Conservation (phyloP, 495 filamentous ascomycete species). For the Aspergillus wentii region DNA sequence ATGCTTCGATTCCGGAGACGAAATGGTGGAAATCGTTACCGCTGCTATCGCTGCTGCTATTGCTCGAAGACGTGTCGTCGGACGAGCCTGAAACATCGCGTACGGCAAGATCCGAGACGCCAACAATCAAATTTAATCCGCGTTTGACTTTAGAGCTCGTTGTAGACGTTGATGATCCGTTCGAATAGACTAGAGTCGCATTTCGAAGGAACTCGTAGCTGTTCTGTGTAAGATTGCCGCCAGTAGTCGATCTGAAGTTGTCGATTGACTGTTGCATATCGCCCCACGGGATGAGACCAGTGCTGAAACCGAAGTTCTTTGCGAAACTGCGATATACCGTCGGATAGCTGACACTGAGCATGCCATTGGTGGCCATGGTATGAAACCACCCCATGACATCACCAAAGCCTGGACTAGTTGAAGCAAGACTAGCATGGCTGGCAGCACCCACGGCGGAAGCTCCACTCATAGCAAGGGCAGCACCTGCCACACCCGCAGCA, state of each 20-base stretch:
- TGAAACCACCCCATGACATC: constrained; percentile 92
- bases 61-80: constrained; percentile 29
- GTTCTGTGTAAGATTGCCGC: constrained; percentile 78
- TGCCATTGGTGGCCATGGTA: constrained; percentile 88
- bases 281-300: constrained; percentile 78
- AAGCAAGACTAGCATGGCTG: constrained; percentile 57
- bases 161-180: constrained; percentile 40
- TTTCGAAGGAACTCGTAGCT: constrained; percentile 72
- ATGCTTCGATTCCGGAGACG: constrained; percentile 68
- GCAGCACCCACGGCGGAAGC: constrained; percentile 65
- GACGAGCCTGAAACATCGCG: constrained; percentile 45
- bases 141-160: constrained; percentile 48
- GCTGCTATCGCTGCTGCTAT: constrained; percentile 11
- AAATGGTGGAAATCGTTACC: constrained; percentile 34
- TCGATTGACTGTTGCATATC: constrained; percentile 81
- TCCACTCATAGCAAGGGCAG: constrained; percentile 70
- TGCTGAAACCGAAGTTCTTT: constrained; percentile 91
- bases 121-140: constrained; percentile 42
- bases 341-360: constrained; percentile 87
- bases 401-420: constrained; percentile 75
- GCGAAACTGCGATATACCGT: constrained; percentile 80
- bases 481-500: constrained; percentile 83
- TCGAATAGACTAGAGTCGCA: constrained; percentile 61
- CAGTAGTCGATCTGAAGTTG: constrained; percentile 71
- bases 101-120: constrained; percentile 41